Percentiles rank a stretch among this genome's conserved stretches.
These are phyloP conservation scores for Rhynchospora tenuis DNA, from an alignment of 176 grass and related monocot genomes.

Conservation along the genomic window DNA sequence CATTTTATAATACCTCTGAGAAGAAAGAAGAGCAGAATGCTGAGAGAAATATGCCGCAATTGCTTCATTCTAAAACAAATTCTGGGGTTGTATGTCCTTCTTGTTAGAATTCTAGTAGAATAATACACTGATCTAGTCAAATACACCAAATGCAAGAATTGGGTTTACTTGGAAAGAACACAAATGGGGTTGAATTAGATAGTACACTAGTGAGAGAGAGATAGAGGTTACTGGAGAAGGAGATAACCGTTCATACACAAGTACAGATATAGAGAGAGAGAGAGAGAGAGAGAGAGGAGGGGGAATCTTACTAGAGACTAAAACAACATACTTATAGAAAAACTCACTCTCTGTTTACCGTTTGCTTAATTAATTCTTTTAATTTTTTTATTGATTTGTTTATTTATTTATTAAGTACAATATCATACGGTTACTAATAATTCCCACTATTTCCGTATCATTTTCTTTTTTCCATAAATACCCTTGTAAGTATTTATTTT, in stretches of 20 bases:
- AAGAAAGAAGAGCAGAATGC: slow-evolving; percentile 26
- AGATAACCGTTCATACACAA: not conserved
- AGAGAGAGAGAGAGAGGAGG: slow-evolving; percentile 9
- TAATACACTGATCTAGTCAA: not conserved
- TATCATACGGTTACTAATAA: slow-evolving; percentile 15
- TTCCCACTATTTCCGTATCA: not conserved
- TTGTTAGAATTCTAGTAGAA: not conserved
- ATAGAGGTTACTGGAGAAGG: not conserved
- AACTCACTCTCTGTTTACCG: not conserved
- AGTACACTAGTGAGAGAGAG: not conserved
- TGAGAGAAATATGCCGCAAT: slow-evolving; percentile 5
- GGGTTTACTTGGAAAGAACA: not conserved
- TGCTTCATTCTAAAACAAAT: slow-evolving; percentile 20
- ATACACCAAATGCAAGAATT: not conserved
- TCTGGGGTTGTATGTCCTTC: not conserved
- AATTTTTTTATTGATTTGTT: not conserved
- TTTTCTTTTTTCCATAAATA: not conserved
- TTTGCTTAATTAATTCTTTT: not conserved
- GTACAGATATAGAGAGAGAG: not conserved
- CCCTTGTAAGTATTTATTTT: not conserved
- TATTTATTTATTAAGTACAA: not conserved
- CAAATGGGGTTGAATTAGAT: not conserved
- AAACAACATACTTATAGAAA: slow-evolving; percentile 23
- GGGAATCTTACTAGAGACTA: slow-evolving; percentile 23
- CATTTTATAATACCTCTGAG: slow-evolving; percentile 7